A percentile compares a stretch with the other conserved stretches of the same genome.
Evolutionary conservation across 169 alveolate species (phyloP).

Genomic region (Plasmodium billcollinsi): DNA sequence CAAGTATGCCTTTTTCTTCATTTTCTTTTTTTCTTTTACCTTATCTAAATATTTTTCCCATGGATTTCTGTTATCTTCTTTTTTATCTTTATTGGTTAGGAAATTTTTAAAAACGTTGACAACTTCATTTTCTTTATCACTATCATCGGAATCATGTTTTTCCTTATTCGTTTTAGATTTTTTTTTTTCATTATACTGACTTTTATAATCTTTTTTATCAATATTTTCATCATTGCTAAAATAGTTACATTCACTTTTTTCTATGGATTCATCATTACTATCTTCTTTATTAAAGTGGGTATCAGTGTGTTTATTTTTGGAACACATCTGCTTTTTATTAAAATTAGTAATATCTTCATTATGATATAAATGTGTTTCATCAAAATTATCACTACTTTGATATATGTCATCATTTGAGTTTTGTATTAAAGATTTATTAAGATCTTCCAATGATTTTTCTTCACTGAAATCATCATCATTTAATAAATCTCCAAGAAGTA

Average conservation of each 20-base stretch:
- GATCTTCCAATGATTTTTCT: neutral
- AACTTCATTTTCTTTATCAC: conserved; percentile 70
- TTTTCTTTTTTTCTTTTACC: conserved; percentile 47
- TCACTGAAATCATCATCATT: neutral
- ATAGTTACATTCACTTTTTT: neutral
- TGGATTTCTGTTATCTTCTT: conserved; percentile 61
- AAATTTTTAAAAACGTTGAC: conserved; percentile 55
- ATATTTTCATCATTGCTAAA: conserved; percentile 1
- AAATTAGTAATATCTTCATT: neutral
- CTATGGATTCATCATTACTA: neutral
- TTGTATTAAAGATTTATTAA: neutral
- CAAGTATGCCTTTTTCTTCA: conserved; percentile 67
- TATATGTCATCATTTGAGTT: neutral
- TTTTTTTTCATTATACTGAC: conserved; percentile 16
- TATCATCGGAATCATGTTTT: conserved; percentile 6
- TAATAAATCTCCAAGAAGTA: conserved; percentile 76
- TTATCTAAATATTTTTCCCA: conserved; percentile 68
- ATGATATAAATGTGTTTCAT: neutral
- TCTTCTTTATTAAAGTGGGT: neutral
- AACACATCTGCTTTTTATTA: neutral
- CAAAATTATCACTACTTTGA: neutral
- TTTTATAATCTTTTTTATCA: neutral
- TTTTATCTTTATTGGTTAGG: conserved; percentile 45
- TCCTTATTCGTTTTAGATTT: conserved; percentile 10
- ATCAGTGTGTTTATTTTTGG: neutral